phyloP scores from a whole-genome alignment of 208 protist genomes.

The Trypanosoma boissoni region DNA sequence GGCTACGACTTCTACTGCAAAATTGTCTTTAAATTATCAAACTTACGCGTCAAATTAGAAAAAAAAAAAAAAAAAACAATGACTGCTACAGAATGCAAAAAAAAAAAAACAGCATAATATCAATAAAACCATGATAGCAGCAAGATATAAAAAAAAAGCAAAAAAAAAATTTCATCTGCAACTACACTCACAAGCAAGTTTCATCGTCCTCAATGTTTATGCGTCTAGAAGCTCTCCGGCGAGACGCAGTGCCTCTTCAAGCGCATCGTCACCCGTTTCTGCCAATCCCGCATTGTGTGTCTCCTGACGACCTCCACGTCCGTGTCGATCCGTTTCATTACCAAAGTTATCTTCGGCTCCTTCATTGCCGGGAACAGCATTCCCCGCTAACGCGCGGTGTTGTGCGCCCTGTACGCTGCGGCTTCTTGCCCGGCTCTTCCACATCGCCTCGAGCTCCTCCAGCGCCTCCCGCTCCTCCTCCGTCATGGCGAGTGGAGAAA shows the following conservation, averaged over 20 bases:
- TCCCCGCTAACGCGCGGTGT: conserved; percentile 36
- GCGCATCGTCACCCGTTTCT: conserved; percentile 29
- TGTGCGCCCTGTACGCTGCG: conserved; percentile 52
- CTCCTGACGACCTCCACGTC: conserved; percentile 3
- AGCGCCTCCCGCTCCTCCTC: conserved; percentile 70
- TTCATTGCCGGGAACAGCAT: conserved; percentile 10
- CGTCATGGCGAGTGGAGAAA: conserved; percentile 55
- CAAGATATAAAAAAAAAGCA: conserved; percentile 6
- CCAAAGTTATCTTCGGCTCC: conserved; percentile 8
- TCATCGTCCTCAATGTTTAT: conserved; percentile 17
- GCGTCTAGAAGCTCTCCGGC: conserved; percentile 69
- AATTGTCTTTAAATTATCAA: too few species aligned
- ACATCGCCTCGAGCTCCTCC: conserved; percentile 81
- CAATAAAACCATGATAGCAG: conserved; percentile 2
- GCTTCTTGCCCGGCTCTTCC: conserved; percentile 58
- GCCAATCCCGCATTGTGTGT: too few species aligned
- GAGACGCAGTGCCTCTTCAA: conserved; percentile 71
- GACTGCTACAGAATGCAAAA: neutral
- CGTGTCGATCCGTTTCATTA: neutral
- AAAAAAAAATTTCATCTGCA: neutral
- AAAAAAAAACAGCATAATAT: too few species aligned
- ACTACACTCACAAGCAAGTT: too few species aligned
- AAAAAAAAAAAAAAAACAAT: conserved; percentile 23
- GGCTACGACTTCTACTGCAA: too few species aligned
- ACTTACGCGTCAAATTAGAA: too few species aligned